Conservation (phyloP, 2,329 filamentous ascomycete genomes). For the Colletotrichum sp. region DNA sequence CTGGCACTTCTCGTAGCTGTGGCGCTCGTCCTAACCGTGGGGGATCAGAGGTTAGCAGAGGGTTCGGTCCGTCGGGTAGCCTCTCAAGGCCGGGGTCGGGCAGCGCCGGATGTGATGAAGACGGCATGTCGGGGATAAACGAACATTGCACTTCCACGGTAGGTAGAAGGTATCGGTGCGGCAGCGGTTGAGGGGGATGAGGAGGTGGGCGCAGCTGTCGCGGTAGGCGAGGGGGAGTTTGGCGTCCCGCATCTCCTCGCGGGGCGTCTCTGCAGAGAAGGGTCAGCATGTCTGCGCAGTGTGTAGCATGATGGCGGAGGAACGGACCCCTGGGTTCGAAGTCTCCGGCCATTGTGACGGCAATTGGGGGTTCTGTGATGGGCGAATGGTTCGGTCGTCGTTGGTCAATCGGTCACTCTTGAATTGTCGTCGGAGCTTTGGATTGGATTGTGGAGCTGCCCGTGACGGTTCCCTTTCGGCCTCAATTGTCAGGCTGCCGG, state of each 20-base stretch:
- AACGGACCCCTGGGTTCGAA: slow-evolving; percentile 19
- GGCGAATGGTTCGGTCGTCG: slow-evolving; percentile 12
- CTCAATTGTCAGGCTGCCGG: not conserved
- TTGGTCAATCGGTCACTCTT: slow-evolving; percentile 7
- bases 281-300: not conserved
- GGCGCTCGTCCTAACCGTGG: slow-evolving; percentile 79
- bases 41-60: slow-evolving; percentile 7
- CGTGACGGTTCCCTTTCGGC: not conserved
- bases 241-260: slow-evolving; percentile 93
- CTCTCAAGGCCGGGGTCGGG: not conserved
- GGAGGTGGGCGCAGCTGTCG: slow-evolving; percentile 92
- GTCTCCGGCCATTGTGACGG: slow-evolving; percentile 22
- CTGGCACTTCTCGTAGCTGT: slow-evolving; percentile 99
- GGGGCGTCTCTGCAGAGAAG: slow-evolving; percentile 58
- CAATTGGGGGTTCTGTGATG: slow-evolving; percentile 14
- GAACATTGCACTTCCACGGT: slow-evolving; percentile 97
- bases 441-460: slow-evolving; percentile 18
- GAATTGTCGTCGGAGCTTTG: slow-evolving; percentile 22
- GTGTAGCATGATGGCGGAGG: not conserved
- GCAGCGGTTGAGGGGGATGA: slow-evolving; percentile 96
- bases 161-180: slow-evolving; percentile 90
- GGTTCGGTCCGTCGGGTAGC: not conserved
- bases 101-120: not conserved
- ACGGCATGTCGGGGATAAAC: slow-evolving; percentile 32
- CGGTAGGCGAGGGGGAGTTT: slow-evolving; percentile 88